These are phyloP conservation scores for Exophiala mesophila DNA, from an alignment of 2,329 filamentous ascomycete species.

Conservation along the genomic window DNA sequence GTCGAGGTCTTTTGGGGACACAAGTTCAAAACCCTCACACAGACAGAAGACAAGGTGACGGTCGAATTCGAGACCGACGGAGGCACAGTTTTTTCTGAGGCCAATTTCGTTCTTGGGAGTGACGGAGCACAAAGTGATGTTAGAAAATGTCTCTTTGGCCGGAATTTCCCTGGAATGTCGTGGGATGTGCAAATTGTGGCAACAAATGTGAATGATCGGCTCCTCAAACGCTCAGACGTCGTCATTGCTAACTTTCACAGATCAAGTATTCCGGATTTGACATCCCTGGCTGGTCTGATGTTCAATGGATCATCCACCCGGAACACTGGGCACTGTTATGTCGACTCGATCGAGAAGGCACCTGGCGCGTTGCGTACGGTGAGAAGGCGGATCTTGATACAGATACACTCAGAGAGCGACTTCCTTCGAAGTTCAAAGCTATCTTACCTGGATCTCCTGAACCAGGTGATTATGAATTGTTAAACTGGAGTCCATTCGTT, in stretches of 20 bases:
- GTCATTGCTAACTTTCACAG: too few species aligned
- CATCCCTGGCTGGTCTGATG: conserved; percentile 4
- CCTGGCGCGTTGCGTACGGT: conserved; percentile 61
- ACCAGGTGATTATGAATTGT: conserved; percentile 52
- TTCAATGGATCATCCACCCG: conserved; percentile 55
- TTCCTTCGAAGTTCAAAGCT: conserved; percentile 50
- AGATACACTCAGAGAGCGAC: conserved; percentile 50
- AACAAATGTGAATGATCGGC: neutral
- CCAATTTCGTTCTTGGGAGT: neutral
- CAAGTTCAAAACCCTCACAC: neutral
- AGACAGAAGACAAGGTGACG: neutral
- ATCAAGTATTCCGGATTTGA: conserved; percentile 1
- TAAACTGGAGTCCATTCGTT: conserved; percentile 55
- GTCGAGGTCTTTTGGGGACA: neutral
- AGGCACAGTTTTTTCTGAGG: neutral
- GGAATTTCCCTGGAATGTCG: neutral
- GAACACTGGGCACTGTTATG: conserved; percentile 60
- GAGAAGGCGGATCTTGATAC: conserved; percentile 40
- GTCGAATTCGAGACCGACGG: neutral
- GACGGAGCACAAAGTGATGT: neutral
- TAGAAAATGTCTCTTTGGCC: neutral
- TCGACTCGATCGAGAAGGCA: conserved; percentile 48
- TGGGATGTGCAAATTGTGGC: neutral
- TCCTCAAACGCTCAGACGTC: too few species aligned
- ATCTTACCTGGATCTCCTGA: conserved; percentile 58